Percentiles rank a stretch among this genome's conserved stretches.
Evolutionary conservation across 164 flowering plant species (phyloP).

Genomic region (Saururus chinensis): DNA sequence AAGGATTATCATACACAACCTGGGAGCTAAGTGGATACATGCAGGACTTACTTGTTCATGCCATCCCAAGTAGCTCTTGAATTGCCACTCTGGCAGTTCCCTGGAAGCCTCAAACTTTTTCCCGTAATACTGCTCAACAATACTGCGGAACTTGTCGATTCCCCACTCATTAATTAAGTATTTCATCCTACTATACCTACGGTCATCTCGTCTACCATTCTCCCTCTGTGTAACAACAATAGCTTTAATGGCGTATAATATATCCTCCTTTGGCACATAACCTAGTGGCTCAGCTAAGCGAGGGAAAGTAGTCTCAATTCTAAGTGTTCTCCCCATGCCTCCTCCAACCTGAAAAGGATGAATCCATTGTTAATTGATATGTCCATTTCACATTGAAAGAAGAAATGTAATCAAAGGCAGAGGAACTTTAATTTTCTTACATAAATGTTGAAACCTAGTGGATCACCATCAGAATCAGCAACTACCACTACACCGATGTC

Average conservation of each 20-base stretch:
- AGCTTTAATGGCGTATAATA: constrained; percentile 90
- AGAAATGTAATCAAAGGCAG: neutral
- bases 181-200: constrained; percentile 94
- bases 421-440: constrained; percentile 29
- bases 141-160: constrained; percentile 87
- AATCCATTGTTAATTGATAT: neutral
- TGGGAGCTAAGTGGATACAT: neutral
- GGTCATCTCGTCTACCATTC: constrained; percentile 96
- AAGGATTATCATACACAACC: neutral
- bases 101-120: constrained; percentile 82
- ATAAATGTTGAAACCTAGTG: constrained; percentile 87
- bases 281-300: constrained; percentile 91
- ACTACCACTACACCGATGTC: constrained; percentile 94
- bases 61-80: constrained; percentile 93
- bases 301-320: constrained; percentile 83
- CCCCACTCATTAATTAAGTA: constrained; percentile 93
- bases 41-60: constrained; percentile 68
- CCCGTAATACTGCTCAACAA: constrained; percentile 88
- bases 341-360: constrained; percentile 80
- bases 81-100: constrained; percentile 92
- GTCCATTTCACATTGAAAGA: neutral
- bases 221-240: constrained; percentile 95
- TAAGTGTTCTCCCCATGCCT: constrained; percentile 98
- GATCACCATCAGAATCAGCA: constrained; percentile 75
- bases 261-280: constrained; percentile 92